Conservation (phyloP, 208 protist genomes). For the Phytomonas francai region DNA sequence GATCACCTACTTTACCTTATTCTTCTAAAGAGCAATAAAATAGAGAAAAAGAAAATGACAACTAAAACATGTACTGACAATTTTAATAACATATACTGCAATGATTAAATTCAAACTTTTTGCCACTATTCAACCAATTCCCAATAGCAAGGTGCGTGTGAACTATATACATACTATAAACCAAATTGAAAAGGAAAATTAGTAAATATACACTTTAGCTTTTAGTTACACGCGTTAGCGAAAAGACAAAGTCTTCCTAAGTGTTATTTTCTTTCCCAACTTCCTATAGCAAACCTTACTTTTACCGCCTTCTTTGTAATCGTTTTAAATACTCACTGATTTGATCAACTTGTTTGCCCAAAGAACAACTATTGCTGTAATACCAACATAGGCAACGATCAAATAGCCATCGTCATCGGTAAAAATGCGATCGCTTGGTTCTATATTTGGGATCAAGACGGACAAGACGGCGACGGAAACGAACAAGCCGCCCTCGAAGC, state of each 20-base stretch:
- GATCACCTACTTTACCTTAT: not conserved
- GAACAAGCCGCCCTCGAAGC: not conserved
- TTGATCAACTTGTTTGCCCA: constrained; percentile 5
- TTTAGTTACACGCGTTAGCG: not conserved
- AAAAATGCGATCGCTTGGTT: not conserved
- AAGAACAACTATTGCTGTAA: constrained; percentile 1
- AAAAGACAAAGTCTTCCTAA: not conserved
- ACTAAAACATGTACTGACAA: not conserved
- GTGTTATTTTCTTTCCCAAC: constrained; percentile 3
- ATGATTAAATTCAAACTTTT: not conserved
- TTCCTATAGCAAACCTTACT: constrained; percentile 5
- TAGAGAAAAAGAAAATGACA: not conserved
- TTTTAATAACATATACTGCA: not conserved
- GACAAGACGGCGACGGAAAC: not conserved
- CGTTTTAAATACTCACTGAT: not conserved
- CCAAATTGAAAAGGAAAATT: not conserved
- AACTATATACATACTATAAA: not conserved
- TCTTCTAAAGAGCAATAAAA: too few relatives aligned
- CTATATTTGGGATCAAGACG: not conserved
- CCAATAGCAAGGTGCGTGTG: not conserved
- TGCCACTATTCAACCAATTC: not conserved
- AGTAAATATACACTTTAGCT: not conserved
- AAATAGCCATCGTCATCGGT: not conserved
- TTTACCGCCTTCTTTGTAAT: not conserved
- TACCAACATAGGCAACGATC: not conserved